phyloP scores from a whole-genome alignment of 805 yeast genomes.

The Ogataea trehalophila region DNA sequence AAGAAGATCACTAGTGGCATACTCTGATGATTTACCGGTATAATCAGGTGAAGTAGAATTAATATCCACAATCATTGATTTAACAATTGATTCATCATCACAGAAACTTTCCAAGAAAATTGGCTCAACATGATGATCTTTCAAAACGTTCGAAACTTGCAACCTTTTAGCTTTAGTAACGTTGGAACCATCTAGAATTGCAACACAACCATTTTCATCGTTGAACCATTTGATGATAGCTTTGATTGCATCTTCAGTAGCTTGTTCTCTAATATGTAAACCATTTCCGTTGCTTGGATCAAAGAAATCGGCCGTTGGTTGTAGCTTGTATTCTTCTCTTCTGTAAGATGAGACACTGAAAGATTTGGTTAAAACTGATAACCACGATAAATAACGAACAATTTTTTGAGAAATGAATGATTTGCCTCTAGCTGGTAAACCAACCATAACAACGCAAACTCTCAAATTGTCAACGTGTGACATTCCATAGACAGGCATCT shows the following conservation, averaged over 20 bases:
- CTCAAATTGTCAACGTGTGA: slow-evolving; percentile 65
- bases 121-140: slow-evolving; percentile 72
- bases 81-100: slow-evolving; percentile 71
- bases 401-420: slow-evolving; percentile 92
- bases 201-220: slow-evolving; percentile 79
- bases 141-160: slow-evolving; percentile 49
- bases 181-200: slow-evolving; percentile 91
- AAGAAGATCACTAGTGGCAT: slow-evolving; percentile 67
- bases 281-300: slow-evolving; percentile 65
- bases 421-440: slow-evolving; percentile 88
- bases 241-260: slow-evolving; percentile 63
- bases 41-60: slow-evolving; percentile 86
- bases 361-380: slow-evolving; percentile 77
- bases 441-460: slow-evolving; percentile 85
- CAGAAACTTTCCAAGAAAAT: slow-evolving; percentile 92
- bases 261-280: slow-evolving; percentile 55
- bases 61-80: slow-evolving; percentile 79
- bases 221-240: slow-evolving; percentile 88
- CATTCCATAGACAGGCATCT: slow-evolving; percentile 54
- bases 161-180: slow-evolving; percentile 70
- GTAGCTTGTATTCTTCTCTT: slow-evolving; percentile 50
- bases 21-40: slow-evolving; percentile 58
- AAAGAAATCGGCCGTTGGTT: slow-evolving; percentile 75
- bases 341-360: slow-evolving; percentile 89
- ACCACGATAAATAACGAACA: slow-evolving; percentile 89